A percentile compares a stretch with the other conserved stretches of the same genome.
Conservation (phyloP, 2,329 filamentous ascomycete species). For the Karstenula rhodostoma region DNA sequence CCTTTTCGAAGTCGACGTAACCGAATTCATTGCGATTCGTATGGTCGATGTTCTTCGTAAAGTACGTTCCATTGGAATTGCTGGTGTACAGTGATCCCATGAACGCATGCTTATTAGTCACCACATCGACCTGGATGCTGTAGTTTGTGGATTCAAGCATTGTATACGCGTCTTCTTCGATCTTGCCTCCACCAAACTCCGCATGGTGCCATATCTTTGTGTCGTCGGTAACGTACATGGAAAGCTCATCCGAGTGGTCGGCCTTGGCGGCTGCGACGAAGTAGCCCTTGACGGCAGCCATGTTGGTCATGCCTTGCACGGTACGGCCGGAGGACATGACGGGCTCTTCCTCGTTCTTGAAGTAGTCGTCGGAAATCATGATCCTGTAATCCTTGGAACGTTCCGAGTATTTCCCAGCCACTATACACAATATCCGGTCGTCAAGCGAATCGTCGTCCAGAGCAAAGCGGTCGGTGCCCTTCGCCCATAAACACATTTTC, state of each 20-base stretch:
- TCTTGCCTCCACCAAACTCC: constrained; percentile 85
- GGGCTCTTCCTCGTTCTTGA: constrained; percentile 73
- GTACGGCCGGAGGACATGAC: constrained; percentile 76
- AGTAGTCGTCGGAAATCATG: constrained; percentile 84
- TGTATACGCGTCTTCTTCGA: constrained; percentile 87
- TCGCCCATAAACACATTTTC: constrained; percentile 87
- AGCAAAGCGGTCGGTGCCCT: constrained; percentile 75
- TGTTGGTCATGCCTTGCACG: constrained; percentile 79
- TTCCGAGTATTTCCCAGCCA: constrained; percentile 74
- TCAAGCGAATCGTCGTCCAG: constrained; percentile 71
- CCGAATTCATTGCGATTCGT: constrained; percentile 83
- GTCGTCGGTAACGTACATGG: constrained; percentile 87
- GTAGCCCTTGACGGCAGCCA: constrained; percentile 86
- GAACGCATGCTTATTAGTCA: constrained; percentile 70
- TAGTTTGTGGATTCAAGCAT: constrained; percentile 96
- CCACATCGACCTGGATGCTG: constrained; percentile 95
- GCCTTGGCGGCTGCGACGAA: constrained; percentile 84
- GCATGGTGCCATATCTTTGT: constrained; percentile 88
- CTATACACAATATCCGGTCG: constrained; percentile 81
- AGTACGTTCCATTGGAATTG: constrained; percentile 97
- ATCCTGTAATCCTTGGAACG: constrained; percentile 79
- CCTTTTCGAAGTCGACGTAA: constrained; percentile 93
- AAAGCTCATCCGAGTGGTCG: constrained; percentile 84
- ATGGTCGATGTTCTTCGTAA: constrained; percentile 88
- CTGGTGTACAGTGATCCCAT: constrained; percentile 94